Percentiles rank a stretch among this genome's conserved stretches.
Evolutionary conservation across 495 filamentous ascomycete species (phyloP).

Genomic region (Terfezia claveryi): DNA sequence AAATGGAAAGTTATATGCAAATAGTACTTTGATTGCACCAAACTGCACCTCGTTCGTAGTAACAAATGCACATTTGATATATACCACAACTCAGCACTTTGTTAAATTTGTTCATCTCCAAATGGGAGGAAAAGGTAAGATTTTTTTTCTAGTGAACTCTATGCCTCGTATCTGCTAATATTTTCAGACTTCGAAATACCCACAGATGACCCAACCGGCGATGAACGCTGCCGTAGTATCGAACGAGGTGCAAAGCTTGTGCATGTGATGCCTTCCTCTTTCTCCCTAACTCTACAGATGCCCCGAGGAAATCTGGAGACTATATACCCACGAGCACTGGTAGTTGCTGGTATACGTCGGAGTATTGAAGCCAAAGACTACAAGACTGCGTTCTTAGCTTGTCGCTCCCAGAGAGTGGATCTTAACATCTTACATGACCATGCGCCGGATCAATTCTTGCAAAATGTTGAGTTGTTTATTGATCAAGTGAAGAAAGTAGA

Average conservation of each 20-base stretch:
- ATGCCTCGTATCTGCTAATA: slow-evolving; percentile 4
- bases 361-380: slow-evolving; percentile 64
- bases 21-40: slow-evolving; percentile 45
- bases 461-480: slow-evolving; percentile 51
- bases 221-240: slow-evolving; percentile 80
- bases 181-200: slow-evolving; percentile 49
- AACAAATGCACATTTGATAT: slow-evolving; percentile 65
- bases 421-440: slow-evolving; percentile 98
- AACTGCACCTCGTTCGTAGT: slow-evolving; percentile 81
- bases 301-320: slow-evolving; percentile 90
- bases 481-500: slow-evolving; percentile 69
- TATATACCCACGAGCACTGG: slow-evolving; percentile 78
- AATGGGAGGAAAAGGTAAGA: slow-evolving; percentile 38
- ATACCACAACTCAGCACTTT: slow-evolving; percentile 75
- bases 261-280: slow-evolving; percentile 70
- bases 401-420: slow-evolving; percentile 80
- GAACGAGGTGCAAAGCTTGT: slow-evolving; percentile 75
- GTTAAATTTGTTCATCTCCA: slow-evolving; percentile 76
- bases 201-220: slow-evolving; percentile 66
- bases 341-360: slow-evolving; percentile 64
- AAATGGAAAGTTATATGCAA: slow-evolving; percentile 57
- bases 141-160: background rate
- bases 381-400: slow-evolving; percentile 59
- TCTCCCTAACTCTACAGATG: slow-evolving; percentile 70
- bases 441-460: slow-evolving; percentile 59